Base-by-base conservation (phyloP, 371 early-diverging fungal species). In the Phascolomyces articulosus region DNA sequence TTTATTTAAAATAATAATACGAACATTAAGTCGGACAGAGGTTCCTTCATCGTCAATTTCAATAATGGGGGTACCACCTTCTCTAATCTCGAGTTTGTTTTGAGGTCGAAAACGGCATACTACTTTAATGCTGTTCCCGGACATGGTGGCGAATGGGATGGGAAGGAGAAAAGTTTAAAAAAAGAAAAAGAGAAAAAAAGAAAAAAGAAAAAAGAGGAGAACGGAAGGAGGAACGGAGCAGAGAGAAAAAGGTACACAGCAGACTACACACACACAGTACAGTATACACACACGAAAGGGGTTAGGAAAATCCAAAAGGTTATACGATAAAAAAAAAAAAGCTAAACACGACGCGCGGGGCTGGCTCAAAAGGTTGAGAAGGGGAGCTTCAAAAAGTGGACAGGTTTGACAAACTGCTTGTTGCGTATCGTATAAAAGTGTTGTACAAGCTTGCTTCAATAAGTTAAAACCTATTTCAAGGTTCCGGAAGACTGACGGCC, bases 41-140 rank as follows among this genome's bases (percentile, higher is more conserved):
- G 91, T 90, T 11, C 88, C 91, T 68, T 94, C 93, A 59, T 96
- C 95, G 68, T 90, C 88, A 66, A 93, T 88, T 20, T 84, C 76
- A 69, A 98, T 85, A 58, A 95, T 89, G 61, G 91, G 91, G 40
- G 88, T 89, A 66, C 97, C 97, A 60, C 95, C 95, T 68, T 96
- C 93, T 66, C 82, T 85, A 59, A 91, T 89, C 85, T 98, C 98
- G 26, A 93, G 76, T 60, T 88, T 80, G 79, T 98, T 98, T 71
- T 96, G 96, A 51, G 98, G 98, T 56, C 98, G 88, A 81, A 98
- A 97, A 63, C 98, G 93, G 82, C 96, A 96, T 55, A 98, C 92
- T 67, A 98, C 98, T 77, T 92, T 91, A 83, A 98, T 97, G 79
- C 95, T 96, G 77, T 90, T 93, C 75, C 87, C 87, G 27, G 80